Base-by-base conservation (phyloP, 129 eudicot genomes). In the Heracleum sosnowskyi region DNA sequence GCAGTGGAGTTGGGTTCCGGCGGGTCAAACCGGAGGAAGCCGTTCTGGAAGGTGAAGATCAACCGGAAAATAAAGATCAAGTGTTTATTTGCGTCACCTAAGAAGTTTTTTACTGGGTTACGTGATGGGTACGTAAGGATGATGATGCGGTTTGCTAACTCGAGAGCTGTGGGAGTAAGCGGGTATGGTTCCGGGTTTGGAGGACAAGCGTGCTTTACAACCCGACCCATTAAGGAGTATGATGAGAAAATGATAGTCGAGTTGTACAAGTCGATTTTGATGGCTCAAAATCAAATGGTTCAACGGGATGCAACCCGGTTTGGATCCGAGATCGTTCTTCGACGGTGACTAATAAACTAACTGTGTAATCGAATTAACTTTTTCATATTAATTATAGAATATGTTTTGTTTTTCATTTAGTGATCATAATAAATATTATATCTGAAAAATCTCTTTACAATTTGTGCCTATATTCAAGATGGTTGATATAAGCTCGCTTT, bases 181-280 rank as follows among this genome's bases (percentile, higher is more conserved):
- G 91, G 79, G 24, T 42, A 78, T 16, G 88, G 81, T 20, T 62
- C 35, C 68, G 89, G 85, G 39, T 64, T 66, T 11, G 34, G 78
- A 44, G 82, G 86, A 36, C 57, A 45, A 12, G 57, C 37, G 4
- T 74, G 77, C 18, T 85, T 88, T 47, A 87, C 93, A 18, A 17
- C 75, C 82, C 77, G 87, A 45, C 81, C 86, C 39, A 7, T 87
- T 18, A 93, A 93, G 88, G 96, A 93, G 82, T 91, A 93, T 35
- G 98, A 91, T n/a, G 93, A 93, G 88, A 85, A 84, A 89, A 83
- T 89, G 83, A 81, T 93, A 0, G 87, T 88, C 26, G 86, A 93
- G 87, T 85, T 93, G 88, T 93, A 93, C 53, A 93, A 91, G 55
- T 82, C 96, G 16, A 44, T 93, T 74, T 79, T 86, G 42, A 64